Evolutionary conservation across 768 basidiomycete genomes (phyloP).

Genomic region (Neoboletus subvelutipes): DNA sequence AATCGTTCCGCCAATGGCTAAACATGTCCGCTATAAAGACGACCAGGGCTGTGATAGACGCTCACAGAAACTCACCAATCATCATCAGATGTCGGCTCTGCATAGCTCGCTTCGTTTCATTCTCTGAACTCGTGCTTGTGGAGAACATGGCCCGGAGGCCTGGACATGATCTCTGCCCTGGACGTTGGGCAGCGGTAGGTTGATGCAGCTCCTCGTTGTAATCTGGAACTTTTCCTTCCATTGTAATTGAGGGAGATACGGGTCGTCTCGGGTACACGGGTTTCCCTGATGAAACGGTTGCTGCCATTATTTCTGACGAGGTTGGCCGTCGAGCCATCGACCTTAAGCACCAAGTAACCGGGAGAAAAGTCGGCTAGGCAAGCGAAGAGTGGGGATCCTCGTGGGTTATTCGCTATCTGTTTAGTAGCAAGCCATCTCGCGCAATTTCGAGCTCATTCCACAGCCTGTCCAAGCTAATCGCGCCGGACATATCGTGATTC

Average conservation of each 20-base stretch:
- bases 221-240: background rate
- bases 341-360: background rate
- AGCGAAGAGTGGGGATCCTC: constrained; percentile 2
- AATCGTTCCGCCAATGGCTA: constrained; percentile 57
- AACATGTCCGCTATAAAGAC: background rate
- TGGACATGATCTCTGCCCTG: background rate
- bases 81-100: constrained; percentile 42
- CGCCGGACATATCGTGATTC: background rate
- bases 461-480: background rate
- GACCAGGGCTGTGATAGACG: background rate
- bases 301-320: background rate
- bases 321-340: background rate
- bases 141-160: constrained; percentile 6
- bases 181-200: background rate
- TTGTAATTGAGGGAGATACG: constrained; percentile 2
- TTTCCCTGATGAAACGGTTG: background rate
- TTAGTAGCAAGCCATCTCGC: background rate
- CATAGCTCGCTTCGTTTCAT: constrained; percentile 41
- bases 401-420: constrained; percentile 1
- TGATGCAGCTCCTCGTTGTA: constrained; percentile 2
- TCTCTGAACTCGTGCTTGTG: constrained; percentile 7
- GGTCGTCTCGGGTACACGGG: background rate
- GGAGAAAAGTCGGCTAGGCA: background rate
- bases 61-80: constrained; percentile 32
- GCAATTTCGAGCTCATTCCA: background rate